phyloP scores from a whole-genome alignment of 2,329 filamentous ascomycete species.

The Aspergillus udagawae region DNA sequence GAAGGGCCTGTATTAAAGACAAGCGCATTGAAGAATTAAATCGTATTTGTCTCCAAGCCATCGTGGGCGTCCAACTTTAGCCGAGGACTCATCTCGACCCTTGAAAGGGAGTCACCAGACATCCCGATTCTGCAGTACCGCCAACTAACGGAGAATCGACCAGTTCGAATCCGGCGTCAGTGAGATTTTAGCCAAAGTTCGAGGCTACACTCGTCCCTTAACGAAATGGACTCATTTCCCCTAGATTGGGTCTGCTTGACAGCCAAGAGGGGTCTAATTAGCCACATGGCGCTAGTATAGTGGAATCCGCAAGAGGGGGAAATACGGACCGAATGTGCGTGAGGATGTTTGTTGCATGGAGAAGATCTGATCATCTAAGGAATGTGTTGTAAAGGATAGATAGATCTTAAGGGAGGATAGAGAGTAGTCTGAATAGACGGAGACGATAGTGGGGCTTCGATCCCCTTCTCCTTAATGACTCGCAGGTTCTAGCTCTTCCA shows the following conservation, averaged over 20 bases:
- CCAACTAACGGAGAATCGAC: too few species aligned
- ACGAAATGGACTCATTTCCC: background rate
- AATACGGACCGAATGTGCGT: background rate
- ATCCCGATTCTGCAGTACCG: background rate
- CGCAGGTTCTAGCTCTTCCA: too few species aligned
- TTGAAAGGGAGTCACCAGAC: background rate
- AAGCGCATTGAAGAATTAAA: background rate
- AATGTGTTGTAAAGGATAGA: background rate
- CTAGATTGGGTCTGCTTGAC: background rate
- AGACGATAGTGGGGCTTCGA: background rate
- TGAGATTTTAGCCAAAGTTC: background rate
- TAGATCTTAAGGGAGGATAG: background rate
- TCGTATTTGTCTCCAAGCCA: background rate
- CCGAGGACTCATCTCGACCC: background rate
- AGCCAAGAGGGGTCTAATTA: background rate
- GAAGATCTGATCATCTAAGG: too few species aligned
- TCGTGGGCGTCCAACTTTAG: background rate
- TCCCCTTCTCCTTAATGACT: too few species aligned
- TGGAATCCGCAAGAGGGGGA: background rate
- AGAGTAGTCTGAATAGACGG: background rate
- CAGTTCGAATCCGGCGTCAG: background rate
- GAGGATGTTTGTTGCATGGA: background rate
- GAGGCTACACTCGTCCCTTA: background rate
- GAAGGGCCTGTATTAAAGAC: background rate
- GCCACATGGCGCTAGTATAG: background rate